Base-by-base conservation (phyloP, 2,329 filamentous ascomycete genomes). In the Stylonectria norvegica region DNA sequence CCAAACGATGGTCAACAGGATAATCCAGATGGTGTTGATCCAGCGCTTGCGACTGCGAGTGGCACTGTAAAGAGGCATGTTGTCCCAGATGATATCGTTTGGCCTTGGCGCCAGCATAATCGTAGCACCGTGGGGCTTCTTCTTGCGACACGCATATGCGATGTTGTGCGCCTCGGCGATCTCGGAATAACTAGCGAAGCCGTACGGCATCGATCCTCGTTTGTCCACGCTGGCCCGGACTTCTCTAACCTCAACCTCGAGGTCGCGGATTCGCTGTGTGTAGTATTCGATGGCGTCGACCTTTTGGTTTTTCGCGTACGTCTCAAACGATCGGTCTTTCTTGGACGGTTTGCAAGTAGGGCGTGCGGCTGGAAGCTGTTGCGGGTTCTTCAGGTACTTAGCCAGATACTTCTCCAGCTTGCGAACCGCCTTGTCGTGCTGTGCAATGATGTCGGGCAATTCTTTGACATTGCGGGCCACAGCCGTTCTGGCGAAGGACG, bases 61-160 rank as follows among this genome's bases (percentile, higher is more conserved):
- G 19, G 78, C 70, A 27, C 81, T 81, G 12, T 75, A 79, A 41
- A 97, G 69, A 5, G 81, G 76, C 69, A 98, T 78, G 57, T 98
- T 98, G 61, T 89, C 85, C 93, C 93, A 98, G 50, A 98, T 95
- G 38, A 98, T 79, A 61, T 97, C 91, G 59, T 86, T 89, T 3
- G 93, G 91, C 43, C 82, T 81, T 2, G 93, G 89, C 1, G 93
- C 90, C 11, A 97, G 74, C 5, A 70, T 74, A 40, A 98, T 79
- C 0, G 78, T 86, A 0, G 89, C 82, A 5, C 88, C 88, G 28
- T 86, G 75, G 0, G 88, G 87, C 53, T 85, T 85, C 69, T 93
- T 93, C 34, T 81, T 86, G 43, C 86, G 85, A 16, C 85, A 80
- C 8, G 83, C 78, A 65, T 86, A 95, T 9, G 90, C 93, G 47